Conservation (phyloP, 805 yeast species). For the Jamesozyma lodderae region DNA sequence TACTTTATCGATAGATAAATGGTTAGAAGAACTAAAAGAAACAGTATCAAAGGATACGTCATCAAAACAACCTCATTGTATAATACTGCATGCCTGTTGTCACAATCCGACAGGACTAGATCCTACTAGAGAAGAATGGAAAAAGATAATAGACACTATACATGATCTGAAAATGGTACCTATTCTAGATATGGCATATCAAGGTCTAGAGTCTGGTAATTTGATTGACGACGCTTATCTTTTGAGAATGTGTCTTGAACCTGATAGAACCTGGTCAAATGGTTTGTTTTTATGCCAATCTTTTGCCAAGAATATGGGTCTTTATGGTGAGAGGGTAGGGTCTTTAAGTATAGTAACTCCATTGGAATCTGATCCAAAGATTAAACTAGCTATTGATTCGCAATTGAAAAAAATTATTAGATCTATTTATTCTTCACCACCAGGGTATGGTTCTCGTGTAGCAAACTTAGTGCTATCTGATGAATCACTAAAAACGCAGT, state of each 20-base stretch:
- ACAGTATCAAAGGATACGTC: slow-evolving; percentile 37
- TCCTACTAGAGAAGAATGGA: slow-evolving; percentile 77
- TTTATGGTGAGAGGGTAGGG: slow-evolving; percentile 92
- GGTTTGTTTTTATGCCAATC: slow-evolving; percentile 72
- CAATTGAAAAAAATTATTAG: slow-evolving; percentile 78
- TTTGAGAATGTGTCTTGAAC: slow-evolving; percentile 31
- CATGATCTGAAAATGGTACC: slow-evolving; percentile 58
- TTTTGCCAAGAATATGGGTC: slow-evolving; percentile 90
- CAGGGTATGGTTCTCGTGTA: slow-evolving; percentile 86
- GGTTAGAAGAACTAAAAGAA: slow-evolving; percentile 47
- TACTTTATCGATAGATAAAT: slow-evolving; percentile 54
- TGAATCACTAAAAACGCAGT: slow-evolving; percentile 50
- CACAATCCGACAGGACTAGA: slow-evolving; percentile 97
- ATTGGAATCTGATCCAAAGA: slow-evolving; percentile 35
- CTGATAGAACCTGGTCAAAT: slow-evolving; percentile 29
- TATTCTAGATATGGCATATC: slow-evolving; percentile 88
- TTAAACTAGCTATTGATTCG: slow-evolving; percentile 53
- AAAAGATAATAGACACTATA: slow-evolving; percentile 55
- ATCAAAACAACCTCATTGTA: slow-evolving; percentile 33
- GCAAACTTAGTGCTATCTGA: slow-evolving; percentile 68
- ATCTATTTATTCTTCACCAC: slow-evolving; percentile 87
- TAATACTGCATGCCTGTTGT: slow-evolving; percentile 87
- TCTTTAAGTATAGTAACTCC: slow-evolving; percentile 55
- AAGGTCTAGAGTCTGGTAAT: slow-evolving; percentile 86
- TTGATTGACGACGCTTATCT: slow-evolving; percentile 63